Evolutionary conservation across 1,139 yeast genomes (phyloP), one percentile per base, ranked within the genome.

Genomic region (Arxiozyma bovina): DNA sequence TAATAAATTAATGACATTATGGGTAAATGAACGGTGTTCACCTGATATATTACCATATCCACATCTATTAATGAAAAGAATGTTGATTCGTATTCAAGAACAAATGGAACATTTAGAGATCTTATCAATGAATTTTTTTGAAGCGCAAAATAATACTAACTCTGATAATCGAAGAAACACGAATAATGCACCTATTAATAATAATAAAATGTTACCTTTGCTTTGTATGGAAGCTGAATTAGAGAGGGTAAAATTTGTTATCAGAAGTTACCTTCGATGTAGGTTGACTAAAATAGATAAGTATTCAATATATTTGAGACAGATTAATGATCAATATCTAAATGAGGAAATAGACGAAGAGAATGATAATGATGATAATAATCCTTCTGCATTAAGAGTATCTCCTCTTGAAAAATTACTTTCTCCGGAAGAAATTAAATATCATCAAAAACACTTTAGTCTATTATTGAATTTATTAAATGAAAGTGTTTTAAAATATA

Each of bases 151-250:
- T 12, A 23, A 2, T 12, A 50, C 50, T 27, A 52, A 30, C 21
- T 54, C 52, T 30, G 43, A 20, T 51, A 9, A 53, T 41, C 17
- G 42, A 41, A 1, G 50, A 48, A 30, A 49, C 47, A 18, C 12
- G 40, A 58, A 54, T 7, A 52, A 50, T 42, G 55, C 51, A 2
- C 50, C 55, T 4, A 55, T 48, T 23, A 58, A 57, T 40, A 59
- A 54, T 46, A 52, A 55, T 30, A 53, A 58, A 20, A 60, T 58
- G 67, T 73, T 93, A 55, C 85, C 86, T 57, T 74, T 91, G 47
- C 81, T 93, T 75, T 79, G 94, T 21, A 83, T 91, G 58, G 99
- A 93, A 67, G 86, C 96, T 4, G 99, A 93, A 63, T 77, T 93
- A 30, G 99, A 93, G 64, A 74, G 99, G 55, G 79, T 89, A 50